Percentiles rank a stretch among this genome's conserved stretches.
Conservation (phyloP, 768 basidiomycete species). For the Cystobasidium onofrii region DNA sequence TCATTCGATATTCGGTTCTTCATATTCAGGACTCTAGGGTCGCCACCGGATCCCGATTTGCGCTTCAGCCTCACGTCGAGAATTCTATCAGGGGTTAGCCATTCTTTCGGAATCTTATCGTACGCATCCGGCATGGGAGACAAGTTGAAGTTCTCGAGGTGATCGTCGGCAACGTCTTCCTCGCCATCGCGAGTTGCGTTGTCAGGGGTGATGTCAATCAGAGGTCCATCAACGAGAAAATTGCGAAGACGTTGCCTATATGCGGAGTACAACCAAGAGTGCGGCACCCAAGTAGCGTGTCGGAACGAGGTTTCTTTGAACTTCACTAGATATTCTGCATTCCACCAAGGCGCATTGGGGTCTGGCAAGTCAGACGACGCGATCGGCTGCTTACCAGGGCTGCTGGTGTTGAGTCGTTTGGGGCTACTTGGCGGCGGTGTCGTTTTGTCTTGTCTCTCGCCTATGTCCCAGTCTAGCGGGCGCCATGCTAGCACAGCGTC, state of each 20-base stretch:
- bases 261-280: conserved; percentile 36
- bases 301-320: conserved; percentile 38
- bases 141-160: conserved; percentile 22
- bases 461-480: conserved; percentile 10
- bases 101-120: conserved; percentile 52
- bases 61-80: conserved; percentile 56
- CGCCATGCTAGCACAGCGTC: conserved; percentile 41
- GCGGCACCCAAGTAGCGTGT: conserved; percentile 38
- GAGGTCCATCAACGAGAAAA: conserved; percentile 39
- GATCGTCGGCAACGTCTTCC: conserved; percentile 36
- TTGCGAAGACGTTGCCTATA: conserved; percentile 31
- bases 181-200: conserved; percentile 21
- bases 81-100: conserved; percentile 88
- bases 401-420: background rate
- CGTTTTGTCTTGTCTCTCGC: background rate
- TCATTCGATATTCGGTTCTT: conserved; percentile 63
- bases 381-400: background rate
- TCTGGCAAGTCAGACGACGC: conserved; percentile 14
- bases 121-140: conserved; percentile 6
- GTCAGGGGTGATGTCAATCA: conserved; percentile 34
- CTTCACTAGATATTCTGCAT: conserved; percentile 42
- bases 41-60: conserved; percentile 43
- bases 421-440: background rate
- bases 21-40: conserved; percentile 52
- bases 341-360: conserved; percentile 33